These are phyloP conservation scores for Cicer judaicum DNA, from an alignment of 306 rosid genomes.

Conservation along the genomic window DNA sequence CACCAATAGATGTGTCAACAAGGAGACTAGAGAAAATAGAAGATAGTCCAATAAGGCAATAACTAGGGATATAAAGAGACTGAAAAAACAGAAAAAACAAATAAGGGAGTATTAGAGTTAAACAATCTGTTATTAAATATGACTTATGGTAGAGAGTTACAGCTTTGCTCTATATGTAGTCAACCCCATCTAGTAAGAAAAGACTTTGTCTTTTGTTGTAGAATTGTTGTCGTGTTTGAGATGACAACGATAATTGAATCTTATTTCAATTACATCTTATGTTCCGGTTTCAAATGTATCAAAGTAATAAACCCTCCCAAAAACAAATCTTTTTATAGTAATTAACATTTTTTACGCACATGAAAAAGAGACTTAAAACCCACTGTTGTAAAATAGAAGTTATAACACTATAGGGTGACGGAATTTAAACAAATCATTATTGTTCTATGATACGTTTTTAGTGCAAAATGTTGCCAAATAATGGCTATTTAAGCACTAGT, in stretches of 20 bases:
- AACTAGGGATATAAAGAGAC: neutral
- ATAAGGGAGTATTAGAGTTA: neutral
- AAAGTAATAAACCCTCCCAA: neutral
- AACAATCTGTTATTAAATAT: neutral
- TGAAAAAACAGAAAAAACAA: neutral
- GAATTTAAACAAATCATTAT: too few relatives aligned
- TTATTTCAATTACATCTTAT: slow-evolving; percentile 12
- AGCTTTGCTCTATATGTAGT: neutral
- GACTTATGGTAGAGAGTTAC: neutral
- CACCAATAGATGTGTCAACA: neutral
- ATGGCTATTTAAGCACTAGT: too few relatives aligned
- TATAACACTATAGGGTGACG: too few relatives aligned
- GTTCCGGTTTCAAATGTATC: neutral
- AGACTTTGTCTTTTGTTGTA: neutral
- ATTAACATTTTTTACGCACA: neutral
- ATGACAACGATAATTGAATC: neutral
- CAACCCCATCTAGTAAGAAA: neutral
- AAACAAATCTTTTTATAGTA: neutral
- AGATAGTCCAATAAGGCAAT: neutral
- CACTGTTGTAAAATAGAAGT: too few relatives aligned
- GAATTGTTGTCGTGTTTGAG: neutral
- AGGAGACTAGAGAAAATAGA: neutral
- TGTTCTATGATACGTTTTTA: too few relatives aligned
- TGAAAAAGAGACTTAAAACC: slow-evolving; percentile 10
- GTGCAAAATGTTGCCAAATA: too few relatives aligned